These are phyloP conservation scores for Leucocoprinus leucothites DNA, from an alignment of 768 basidiomycete genomes.

Conservation along the genomic window DNA sequence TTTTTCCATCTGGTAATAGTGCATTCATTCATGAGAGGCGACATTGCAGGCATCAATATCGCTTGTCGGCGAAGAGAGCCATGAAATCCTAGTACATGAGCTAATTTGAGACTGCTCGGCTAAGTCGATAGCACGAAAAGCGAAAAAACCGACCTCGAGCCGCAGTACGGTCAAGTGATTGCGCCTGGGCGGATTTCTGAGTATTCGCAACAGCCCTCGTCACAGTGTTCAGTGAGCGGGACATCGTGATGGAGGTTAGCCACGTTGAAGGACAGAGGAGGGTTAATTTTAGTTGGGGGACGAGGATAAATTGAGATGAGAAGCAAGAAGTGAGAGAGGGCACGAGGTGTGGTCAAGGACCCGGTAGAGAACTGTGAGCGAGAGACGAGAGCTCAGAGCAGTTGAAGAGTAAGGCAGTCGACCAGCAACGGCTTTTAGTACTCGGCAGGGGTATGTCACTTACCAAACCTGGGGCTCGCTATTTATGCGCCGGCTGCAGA, in stretches of 20 bases:
- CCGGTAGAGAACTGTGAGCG: background rate
- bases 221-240: slow-evolving; percentile 10
- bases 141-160: background rate
- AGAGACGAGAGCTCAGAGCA: background rate
- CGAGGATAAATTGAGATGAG: too few relatives aligned
- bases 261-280: background rate
- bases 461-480: slow-evolving; percentile 10
- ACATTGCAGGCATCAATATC: slow-evolving; percentile 88
- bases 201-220: slow-evolving; percentile 4
- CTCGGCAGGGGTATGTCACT: background rate
- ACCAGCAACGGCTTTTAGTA: background rate
- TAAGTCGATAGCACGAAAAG: background rate
- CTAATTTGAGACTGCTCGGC: background rate
- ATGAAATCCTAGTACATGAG: slow-evolving; percentile 14
- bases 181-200: background rate
- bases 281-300: too few relatives aligned
- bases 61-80: slow-evolving; percentile 15
- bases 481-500: slow-evolving; percentile 2
- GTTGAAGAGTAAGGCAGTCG: background rate
- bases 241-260: background rate
- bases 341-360: background rate
- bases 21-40: slow-evolving; percentile 95
- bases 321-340: background rate
- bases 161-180: slow-evolving; percentile 2
- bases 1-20: slow-evolving; percentile 91